Conservation (phyloP, 2,329 filamentous ascomycete genomes). For the Mycosphaerella sp. region DNA sequence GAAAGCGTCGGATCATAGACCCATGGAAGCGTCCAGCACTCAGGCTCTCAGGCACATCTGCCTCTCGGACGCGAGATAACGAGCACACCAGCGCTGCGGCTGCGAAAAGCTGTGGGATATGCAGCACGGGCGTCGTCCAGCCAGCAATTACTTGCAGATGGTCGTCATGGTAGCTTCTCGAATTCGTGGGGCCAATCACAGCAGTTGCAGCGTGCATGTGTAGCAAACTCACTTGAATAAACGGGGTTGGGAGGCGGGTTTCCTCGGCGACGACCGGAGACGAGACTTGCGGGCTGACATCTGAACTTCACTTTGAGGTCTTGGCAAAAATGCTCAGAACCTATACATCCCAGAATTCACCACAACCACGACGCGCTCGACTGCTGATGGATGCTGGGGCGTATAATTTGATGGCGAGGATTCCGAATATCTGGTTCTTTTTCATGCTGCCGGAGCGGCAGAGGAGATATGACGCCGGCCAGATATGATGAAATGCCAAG, state of each 20-base stretch:
- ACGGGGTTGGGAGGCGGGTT: not conserved
- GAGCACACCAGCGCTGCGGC: constrained; percentile 10
- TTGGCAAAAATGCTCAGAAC: constrained; percentile 1
- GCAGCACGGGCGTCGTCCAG: not conserved
- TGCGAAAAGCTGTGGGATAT: not conserved
- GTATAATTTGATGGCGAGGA: not conserved
- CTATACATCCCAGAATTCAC: not conserved
- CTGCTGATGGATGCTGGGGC: not conserved
- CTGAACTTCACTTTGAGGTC: constrained; percentile 6
- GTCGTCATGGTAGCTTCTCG: not conserved
- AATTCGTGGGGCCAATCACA: constrained; percentile 2
- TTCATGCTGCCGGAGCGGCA: not conserved
- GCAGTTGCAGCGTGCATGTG: not conserved
- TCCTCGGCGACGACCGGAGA: not conserved
- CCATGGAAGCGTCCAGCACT: not conserved
- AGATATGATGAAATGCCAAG: not conserved
- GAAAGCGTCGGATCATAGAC: not conserved
- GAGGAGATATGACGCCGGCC: not conserved
- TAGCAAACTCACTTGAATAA: not conserved
- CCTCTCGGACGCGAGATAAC: constrained; percentile 3
- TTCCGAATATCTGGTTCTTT: constrained; percentile 1
- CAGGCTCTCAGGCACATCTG: constrained; percentile 5
- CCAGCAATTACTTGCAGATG: not conserved
- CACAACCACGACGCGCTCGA: constrained; percentile 1
- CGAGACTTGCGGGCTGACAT: not conserved